phyloP scores from a whole-genome alignment of 2,329 filamentous ascomycete genomes.

The Diaporthe sp. region DNA sequence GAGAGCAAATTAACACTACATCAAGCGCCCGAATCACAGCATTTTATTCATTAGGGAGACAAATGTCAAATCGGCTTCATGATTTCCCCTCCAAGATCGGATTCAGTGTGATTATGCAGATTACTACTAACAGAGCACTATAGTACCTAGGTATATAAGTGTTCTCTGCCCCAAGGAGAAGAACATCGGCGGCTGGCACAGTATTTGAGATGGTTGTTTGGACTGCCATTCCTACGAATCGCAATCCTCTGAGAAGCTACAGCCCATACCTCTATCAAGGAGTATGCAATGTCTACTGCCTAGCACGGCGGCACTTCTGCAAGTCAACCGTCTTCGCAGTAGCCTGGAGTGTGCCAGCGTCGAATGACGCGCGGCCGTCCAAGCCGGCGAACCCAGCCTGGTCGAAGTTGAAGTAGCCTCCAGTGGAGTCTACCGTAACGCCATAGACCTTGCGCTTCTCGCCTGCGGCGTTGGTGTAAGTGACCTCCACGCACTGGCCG shows the following conservation, averaged over 20 bases:
- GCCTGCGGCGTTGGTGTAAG: constrained; percentile 12
- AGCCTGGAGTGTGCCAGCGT: constrained; percentile 25
- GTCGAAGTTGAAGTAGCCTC: constrained; percentile 31
- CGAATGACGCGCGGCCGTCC: constrained; percentile 6
- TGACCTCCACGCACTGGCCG: constrained; percentile 33
- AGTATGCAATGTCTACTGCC: neutral
- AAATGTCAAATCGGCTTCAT: neutral
- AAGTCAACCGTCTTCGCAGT: constrained; percentile 13
- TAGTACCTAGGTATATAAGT: neutral
- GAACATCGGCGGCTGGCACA: neutral
- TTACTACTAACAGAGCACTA: constrained; percentile 13
- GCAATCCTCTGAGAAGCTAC: too few relatives aligned
- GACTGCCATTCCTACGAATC: too few relatives aligned
- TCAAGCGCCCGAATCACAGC: neutral
- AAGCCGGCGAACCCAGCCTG: constrained; percentile 32
- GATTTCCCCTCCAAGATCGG: neutral
- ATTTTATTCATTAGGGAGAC: neutral
- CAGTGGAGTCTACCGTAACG: constrained; percentile 30
- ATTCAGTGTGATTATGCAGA: neutral
- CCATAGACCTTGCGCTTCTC: constrained; percentile 29
- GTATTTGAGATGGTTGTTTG: neutral
- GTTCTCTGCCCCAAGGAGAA: neutral
- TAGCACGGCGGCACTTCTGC: constrained; percentile 18
- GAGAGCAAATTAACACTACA: too few relatives aligned
- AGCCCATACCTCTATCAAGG: too few relatives aligned